These are phyloP conservation scores for Escovopsis weberi DNA, from an alignment of 2,329 filamentous ascomycete genomes.

Conservation along the genomic window DNA sequence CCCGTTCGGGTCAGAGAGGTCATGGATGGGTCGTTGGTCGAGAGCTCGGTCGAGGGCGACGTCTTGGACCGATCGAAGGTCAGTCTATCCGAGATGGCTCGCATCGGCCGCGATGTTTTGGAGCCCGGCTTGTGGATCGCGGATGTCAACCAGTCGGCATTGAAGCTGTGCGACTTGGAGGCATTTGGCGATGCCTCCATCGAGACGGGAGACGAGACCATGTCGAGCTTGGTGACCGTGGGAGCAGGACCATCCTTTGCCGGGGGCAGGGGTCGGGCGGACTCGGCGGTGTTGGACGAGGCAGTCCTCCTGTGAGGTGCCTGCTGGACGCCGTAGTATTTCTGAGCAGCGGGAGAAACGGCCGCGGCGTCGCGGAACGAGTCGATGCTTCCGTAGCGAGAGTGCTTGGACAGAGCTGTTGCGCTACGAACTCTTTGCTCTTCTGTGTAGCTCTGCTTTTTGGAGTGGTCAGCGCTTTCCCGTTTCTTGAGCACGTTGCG, in stretches of 20 bases:
- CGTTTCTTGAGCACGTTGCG: constrained; percentile 74
- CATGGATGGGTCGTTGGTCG: constrained; percentile 36
- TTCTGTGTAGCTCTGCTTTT: constrained; percentile 63
- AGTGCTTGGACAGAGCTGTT: constrained; percentile 55
- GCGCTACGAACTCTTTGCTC: constrained; percentile 55
- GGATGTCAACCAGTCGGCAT: constrained; percentile 41
- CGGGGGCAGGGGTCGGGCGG: constrained; percentile 33
- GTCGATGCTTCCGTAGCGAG: constrained; percentile 64
- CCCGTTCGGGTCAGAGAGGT: constrained; percentile 61
- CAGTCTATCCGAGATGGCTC: constrained; percentile 71
- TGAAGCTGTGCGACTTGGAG: constrained; percentile 27
- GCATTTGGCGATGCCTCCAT: constrained; percentile 30
- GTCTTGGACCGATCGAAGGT: constrained; percentile 40
- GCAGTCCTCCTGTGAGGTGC: constrained; percentile 44
- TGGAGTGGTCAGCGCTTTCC: constrained; percentile 46
- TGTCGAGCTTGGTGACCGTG: constrained; percentile 46
- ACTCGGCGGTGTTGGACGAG: constrained; percentile 43
- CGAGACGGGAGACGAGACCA: constrained; percentile 23
- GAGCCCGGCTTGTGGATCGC: constrained; percentile 34
- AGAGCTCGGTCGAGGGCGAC: constrained; percentile 32
- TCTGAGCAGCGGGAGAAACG: constrained; percentile 47
- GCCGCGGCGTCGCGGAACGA: constrained; percentile 49
- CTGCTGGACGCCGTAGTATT: constrained; percentile 47
- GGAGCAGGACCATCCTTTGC: constrained; percentile 41
- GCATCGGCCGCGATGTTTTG: constrained; percentile 43